Conservation (phyloP, 306 rosid genomes). For the Canavalia ensiformis region DNA sequence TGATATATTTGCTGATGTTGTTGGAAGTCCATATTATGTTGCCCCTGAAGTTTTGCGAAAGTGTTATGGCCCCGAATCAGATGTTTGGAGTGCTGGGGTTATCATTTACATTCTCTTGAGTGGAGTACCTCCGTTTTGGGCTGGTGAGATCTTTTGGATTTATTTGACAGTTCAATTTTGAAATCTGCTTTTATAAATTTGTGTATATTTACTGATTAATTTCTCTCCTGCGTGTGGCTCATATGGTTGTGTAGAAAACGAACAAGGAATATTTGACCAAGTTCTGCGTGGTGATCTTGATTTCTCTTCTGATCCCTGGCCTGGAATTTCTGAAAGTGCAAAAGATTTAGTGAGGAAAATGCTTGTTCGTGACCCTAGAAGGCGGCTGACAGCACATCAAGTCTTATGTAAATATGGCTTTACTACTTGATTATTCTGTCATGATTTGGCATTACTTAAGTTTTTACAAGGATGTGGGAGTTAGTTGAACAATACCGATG, state of each 20-base stretch:
- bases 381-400: conserved; percentile 83
- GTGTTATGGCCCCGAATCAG: conserved; percentile 94
- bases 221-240: not conserved
- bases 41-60: conserved; percentile 97
- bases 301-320: conserved; percentile 96
- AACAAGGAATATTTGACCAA: conserved; percentile 95
- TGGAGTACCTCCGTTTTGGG: conserved; percentile 99
- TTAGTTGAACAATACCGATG: conserved; percentile 28
- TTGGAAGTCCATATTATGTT: conserved; percentile 98
- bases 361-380: conserved; percentile 93
- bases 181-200: not conserved
- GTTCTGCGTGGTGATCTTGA: conserved; percentile 92
- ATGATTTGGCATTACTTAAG: conserved; percentile 19
- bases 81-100: conserved; percentile 99
- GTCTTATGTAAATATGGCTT: conserved; percentile 81
- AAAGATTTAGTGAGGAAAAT: conserved; percentile 94
- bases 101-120: conserved; percentile 93
- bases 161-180: conserved; percentile 17
- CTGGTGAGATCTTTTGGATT: conserved; percentile 68
- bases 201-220: not conserved
- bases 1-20: conserved; percentile 84
- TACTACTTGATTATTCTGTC: conserved; percentile 38
- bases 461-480: conserved; percentile 22
- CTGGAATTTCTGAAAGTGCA: conserved; percentile 92
- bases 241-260: conserved; percentile 62